Base-by-base conservation (phyloP, 1,284 basidiomycete genomes). In the Anthracocystis panici-leucophaei region DNA sequence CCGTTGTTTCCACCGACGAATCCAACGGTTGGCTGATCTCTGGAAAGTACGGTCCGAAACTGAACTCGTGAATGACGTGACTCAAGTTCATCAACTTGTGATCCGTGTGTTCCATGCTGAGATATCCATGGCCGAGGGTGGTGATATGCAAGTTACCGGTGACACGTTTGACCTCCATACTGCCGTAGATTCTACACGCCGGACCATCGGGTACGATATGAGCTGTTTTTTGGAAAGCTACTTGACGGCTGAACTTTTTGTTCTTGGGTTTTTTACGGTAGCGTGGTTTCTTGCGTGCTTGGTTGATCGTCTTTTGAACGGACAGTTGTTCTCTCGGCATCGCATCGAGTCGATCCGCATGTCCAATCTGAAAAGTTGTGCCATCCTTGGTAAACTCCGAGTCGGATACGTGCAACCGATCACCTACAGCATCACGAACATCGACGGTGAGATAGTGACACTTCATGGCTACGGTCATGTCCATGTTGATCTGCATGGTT, bases 41-140 rank as follows among this genome's bases (percentile, higher is more conserved):
- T 0, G 96, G 96, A 88, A 97, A 98, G 87, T 93, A 92, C 0
- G 94, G 93, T 0, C 96, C 96, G 80, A 98, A 98, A 1, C 94
- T 97, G 85, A 97, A 96, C 86, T 98, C 96, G 71, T 92, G 92
- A 77, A 98, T 94, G 64, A 97, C 91, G 86, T 99, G 96, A 1
- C 93, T 94, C 35, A 98, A 89, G 84, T 99, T 98, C 94, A 99
- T 97, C 8, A 70, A 60, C 38, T 58, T 38, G 81, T 97, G 95
- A 73, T 93, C 92, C 2, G 95, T 93, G 84, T 97, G 95, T 69
- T 93, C 90, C 71, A 89, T 88, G 80, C 92, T 94, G 57, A 91
- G 88, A 83, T 98, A 99, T 16, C 95, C 96, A 85, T 98, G 95
- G 0, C 96, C 96, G 1, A 95, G 88, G 0, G 94, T 95, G 5